Percentiles rank a stretch among this genome's conserved stretches.
These are phyloP conservation scores for Viola odorata DNA, from an alignment of 345 rosid genomes.

Conservation along the genomic window DNA sequence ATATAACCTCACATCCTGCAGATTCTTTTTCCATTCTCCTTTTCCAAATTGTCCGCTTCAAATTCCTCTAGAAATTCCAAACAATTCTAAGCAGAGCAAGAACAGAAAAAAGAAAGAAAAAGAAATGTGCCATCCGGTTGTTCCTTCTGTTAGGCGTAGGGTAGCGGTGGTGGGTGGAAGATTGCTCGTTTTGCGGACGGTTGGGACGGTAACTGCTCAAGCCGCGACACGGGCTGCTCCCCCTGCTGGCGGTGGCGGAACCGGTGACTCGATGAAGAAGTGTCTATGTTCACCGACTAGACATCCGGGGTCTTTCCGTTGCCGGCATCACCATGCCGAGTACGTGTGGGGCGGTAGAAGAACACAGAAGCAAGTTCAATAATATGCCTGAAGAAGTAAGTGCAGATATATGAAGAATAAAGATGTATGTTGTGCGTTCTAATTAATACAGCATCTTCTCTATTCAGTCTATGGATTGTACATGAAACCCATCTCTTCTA, in stretches of 20 bases:
- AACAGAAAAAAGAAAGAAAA: neutral
- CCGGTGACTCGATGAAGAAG: conserved; percentile 23
- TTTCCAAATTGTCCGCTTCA: neutral
- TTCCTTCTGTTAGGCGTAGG: conserved; percentile 3
- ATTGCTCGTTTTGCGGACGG: conserved; percentile 16
- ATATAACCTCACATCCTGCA: neutral
- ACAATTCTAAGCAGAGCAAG: neutral
- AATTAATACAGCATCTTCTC: no score
- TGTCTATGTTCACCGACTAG: conserved; percentile 68
- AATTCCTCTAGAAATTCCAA: conserved; percentile 3
- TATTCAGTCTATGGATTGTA: no score
- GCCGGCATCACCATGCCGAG: conserved; percentile 58
- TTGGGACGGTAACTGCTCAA: neutral
- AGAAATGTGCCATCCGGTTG: conserved; percentile 25
- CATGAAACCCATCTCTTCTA: no score
- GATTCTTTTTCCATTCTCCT: conserved; percentile 16
- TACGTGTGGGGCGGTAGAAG: conserved; percentile 42
- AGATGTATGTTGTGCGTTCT: no score
- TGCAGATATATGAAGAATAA: no score
- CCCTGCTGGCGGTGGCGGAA: conserved; percentile 9
- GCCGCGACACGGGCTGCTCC: conserved; percentile 4
- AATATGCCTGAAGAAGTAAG: neutral
- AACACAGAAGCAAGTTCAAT: conserved; percentile 6
- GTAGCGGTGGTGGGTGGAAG: conserved; percentile 11
- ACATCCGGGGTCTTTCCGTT: conserved; percentile 78